A percentile compares a stretch with the other conserved stretches of the same genome.
Evolutionary conservation across 2,329 filamentous ascomycete species (phyloP).

Genomic region (Pseudocercospora eumusae): DNA sequence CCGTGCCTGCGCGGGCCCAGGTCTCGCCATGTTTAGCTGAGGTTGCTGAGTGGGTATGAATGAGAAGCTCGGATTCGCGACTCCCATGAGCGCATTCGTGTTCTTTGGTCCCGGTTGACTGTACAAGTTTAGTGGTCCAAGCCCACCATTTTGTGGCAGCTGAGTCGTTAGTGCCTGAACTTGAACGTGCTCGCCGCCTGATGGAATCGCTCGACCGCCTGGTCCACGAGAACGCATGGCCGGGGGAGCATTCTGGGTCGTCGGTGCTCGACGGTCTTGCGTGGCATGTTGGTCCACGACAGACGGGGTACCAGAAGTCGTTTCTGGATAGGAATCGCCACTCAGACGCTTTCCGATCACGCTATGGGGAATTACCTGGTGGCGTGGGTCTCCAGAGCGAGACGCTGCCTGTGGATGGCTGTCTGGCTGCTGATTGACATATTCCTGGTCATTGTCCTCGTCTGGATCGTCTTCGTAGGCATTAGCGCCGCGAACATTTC

Average conservation of each 20-base stretch:
- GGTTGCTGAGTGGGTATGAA: neutral
- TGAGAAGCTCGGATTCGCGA: neutral
- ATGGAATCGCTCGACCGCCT: neutral
- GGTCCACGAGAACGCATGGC: neutral
- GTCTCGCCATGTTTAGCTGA: neutral
- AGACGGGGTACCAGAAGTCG: slow-evolving; percentile 22
- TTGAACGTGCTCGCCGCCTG: neutral
- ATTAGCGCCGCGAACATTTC: neutral
- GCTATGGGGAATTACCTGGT: neutral
- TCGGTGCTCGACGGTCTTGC: neutral
- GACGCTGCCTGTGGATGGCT: neutral
- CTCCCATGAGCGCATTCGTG: neutral
- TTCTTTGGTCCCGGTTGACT: neutral
- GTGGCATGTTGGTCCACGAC: slow-evolving; percentile 9
- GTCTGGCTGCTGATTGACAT: neutral
- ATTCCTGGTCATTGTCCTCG: neutral
- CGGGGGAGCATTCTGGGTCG: neutral
- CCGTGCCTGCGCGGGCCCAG: neutral
- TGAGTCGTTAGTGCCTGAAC: neutral
- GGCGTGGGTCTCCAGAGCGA: neutral
- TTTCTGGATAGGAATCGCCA: slow-evolving; percentile 26
- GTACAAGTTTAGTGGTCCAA: neutral
- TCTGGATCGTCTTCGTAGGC: neutral
- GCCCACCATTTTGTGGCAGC: neutral
- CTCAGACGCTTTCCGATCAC: slow-evolving; percentile 3